phyloP scores from a whole-genome alignment of 176 grass and related monocot genomes.

The Musa troglodytarum region DNA sequence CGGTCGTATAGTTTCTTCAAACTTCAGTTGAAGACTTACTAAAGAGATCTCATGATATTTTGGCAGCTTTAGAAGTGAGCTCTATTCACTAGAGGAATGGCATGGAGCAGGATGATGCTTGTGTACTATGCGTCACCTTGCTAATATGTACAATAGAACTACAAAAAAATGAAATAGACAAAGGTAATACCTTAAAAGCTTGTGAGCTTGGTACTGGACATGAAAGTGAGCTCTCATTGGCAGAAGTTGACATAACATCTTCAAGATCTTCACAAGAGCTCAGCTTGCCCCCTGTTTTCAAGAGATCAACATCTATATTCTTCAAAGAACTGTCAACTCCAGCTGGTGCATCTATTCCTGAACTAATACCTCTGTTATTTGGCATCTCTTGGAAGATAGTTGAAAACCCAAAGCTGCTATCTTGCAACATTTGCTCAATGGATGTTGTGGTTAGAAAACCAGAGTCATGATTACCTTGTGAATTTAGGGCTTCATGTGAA shows the following conservation, averaged over 20 bases:
- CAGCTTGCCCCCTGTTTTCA: conserved; percentile 7
- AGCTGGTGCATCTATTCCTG: conserved; percentile 16
- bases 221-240: conserved; percentile 15
- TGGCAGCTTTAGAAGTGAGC: background rate
- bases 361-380: conserved; percentile 8
- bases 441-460: conserved; percentile 30
- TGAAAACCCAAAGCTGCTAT: conserved; percentile 25
- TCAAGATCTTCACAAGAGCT: conserved; percentile 14
- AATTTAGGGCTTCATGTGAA: conserved; percentile 29
- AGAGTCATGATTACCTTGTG: conserved; percentile 36
- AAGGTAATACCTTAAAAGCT: conserved; percentile 41
- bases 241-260: background rate
- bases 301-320: conserved; percentile 14
- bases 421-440: conserved; percentile 43
- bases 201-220: conserved; percentile 15
- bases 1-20: too few species aligned
- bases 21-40: too few species aligned
- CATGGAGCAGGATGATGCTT: background rate
- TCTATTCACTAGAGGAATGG: too few species aligned
- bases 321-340: background rate
- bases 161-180: conserved; percentile 3
- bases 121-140: background rate
- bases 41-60: background rate
- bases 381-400: conserved; percentile 9
- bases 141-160: background rate